Evolutionary conservation across 1,284 basidiomycete genomes (phyloP).

Genomic region (Ustilago tritici): DNA sequence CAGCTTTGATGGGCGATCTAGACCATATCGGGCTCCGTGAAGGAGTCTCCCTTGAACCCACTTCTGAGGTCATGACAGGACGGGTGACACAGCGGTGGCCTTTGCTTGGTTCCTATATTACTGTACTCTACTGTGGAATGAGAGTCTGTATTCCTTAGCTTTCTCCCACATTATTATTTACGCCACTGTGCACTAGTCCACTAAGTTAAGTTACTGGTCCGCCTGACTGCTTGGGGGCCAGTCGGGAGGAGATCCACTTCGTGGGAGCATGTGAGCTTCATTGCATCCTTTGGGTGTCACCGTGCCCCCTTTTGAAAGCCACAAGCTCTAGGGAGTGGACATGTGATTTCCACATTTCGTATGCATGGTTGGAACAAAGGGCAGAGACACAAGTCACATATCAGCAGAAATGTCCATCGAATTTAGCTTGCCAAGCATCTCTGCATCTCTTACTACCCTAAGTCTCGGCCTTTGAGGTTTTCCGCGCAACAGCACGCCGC

Average conservation of each 20-base stretch:
- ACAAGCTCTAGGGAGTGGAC: background rate
- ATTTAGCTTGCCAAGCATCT: constrained; percentile 7
- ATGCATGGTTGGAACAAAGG: background rate
- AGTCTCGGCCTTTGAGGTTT: background rate
- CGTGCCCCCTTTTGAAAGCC: background rate
- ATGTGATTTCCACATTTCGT: background rate
- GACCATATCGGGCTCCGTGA: constrained; percentile 5
- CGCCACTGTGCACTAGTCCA: background rate
- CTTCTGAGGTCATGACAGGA: background rate
- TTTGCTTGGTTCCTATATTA: background rate
- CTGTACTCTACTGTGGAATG: no score
- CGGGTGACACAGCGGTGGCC: background rate
- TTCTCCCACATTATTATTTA: background rate
- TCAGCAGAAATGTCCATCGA: background rate
- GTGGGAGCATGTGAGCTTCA: background rate
- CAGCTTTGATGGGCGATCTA: constrained; percentile 1
- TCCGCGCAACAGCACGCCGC: background rate
- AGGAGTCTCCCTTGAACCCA: background rate
- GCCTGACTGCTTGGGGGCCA: no score
- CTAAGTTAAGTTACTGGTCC: no score
- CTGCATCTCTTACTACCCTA: background rate
- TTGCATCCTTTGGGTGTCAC: background rate
- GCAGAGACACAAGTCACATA: background rate
- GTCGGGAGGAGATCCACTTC: no score
- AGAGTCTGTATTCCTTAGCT: background rate